A percentile compares a stretch with the other conserved stretches of the same genome.
These are phyloP conservation scores for Prunus persica DNA, from an alignment of 306 rosid species.

Conservation along the genomic window DNA sequence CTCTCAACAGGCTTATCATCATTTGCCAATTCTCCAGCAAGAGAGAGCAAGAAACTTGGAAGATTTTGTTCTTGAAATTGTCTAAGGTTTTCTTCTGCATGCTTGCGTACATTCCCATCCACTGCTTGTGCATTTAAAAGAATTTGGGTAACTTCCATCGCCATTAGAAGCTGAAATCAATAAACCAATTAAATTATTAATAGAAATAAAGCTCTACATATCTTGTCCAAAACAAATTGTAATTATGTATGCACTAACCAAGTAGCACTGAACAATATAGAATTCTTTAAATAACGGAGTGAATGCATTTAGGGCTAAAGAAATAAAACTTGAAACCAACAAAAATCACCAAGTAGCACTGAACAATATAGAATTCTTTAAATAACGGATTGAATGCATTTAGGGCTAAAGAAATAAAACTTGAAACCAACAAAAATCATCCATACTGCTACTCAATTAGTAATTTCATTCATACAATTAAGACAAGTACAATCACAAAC, in stretches of 20 bases:
- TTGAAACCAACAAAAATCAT: not conserved
- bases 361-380: not conserved
- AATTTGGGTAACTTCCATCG: slow-evolving; percentile 86
- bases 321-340: not conserved
- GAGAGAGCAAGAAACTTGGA: slow-evolving; percentile 76
- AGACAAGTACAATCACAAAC: not conserved
- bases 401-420: not conserved
- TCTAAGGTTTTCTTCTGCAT: slow-evolving; percentile 76
- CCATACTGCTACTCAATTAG: not conserved
- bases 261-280: not conserved
- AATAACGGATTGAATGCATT: not conserved
- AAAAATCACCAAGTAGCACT: not conserved
- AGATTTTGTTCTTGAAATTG: slow-evolving; percentile 93
- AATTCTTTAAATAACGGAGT: not conserved
- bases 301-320: not conserved
- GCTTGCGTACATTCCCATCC: slow-evolving; percentile 68
- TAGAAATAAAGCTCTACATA: not conserved
- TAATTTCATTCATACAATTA: not conserved
- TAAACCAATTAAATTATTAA: slow-evolving; percentile 3
- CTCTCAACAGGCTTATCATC: slow-evolving; percentile 90
- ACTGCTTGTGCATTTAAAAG: slow-evolving; percentile 92
- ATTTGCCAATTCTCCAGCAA: slow-evolving; percentile 84
- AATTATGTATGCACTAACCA: slow-evolving; percentile 1
- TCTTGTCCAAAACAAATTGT: not conserved
- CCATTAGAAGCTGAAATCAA: slow-evolving; percentile 49